Evolutionary conservation across 2,329 filamentous ascomycete species (phyloP), one percentile per base, ranked within the genome.

Genomic region (Aureobasidium sp.): DNA sequence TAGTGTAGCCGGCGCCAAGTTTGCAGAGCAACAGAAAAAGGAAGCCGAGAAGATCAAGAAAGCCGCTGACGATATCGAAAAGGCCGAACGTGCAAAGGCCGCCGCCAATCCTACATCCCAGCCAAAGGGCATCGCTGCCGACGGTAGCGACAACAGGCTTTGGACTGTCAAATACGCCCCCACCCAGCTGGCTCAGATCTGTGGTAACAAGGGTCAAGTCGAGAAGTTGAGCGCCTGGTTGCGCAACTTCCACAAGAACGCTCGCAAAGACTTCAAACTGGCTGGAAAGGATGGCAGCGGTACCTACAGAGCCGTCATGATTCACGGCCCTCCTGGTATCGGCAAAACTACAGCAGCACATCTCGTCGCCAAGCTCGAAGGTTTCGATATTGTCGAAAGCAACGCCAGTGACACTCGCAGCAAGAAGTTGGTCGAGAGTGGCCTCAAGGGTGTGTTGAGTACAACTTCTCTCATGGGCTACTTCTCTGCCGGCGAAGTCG

Each of bases 301-400:
- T 37, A 82, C 82, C 0, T 89, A 88, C 69, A 87, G 94, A 66
- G 90, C 93, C n/a, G 87, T 97, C 67, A 96, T 97, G 72, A 87
- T 99, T 61, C 92, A 95, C 67, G 94, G 94, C 0, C 93, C 94
- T 17, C 94, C 94, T 34, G 94, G 94, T 20, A 96, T 99, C 67
- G 94, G 94, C 68, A 99, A 99, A 77, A 99, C 94, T 2, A 99
- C 94, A 36, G 91, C 95, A 55, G 94, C 94, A 27, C 94, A 99
- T 78, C 80, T 99, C 34, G 90, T 96, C 17, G 93, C 94, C 0
- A 95, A 91, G 70, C 78, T 97, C 22, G 92, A 96, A 72, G 92
- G 93, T 1, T 97, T 91, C 71, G 94, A 99, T 73, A 84, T 97
- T 47, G 80, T 99, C 14, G 94, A 99, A 78, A 94, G 87, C 70